phyloP scores from a whole-genome alignment of 495 filamentous ascomycete species.

The Penicillium turbatum region DNA sequence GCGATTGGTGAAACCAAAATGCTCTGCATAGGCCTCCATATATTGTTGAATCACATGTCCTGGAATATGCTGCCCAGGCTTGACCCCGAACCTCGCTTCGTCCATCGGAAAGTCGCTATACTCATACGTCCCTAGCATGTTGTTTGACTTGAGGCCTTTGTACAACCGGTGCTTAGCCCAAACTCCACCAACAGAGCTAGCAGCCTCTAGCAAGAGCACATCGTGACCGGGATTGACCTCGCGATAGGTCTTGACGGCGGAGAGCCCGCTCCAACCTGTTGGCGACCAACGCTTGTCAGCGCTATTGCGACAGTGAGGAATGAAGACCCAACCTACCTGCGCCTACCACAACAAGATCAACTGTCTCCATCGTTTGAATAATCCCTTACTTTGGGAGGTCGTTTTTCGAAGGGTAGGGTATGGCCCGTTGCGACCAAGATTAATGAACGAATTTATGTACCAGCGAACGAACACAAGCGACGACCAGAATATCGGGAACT shows the following conservation, averaged over 20 bases:
- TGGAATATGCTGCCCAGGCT: constrained; percentile 62
- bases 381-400: background rate
- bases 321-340: constrained; percentile 33
- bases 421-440: background rate
- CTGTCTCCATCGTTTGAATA: constrained; percentile 16
- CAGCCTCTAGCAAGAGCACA: constrained; percentile 52
- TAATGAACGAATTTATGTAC: constrained; percentile 6
- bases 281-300: background rate
- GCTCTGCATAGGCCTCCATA: constrained; percentile 56
- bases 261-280: constrained; percentile 57
- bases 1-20: constrained; percentile 50
- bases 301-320: background rate
- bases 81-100: constrained; percentile 52
- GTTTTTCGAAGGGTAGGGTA: background rate
- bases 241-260: constrained; percentile 55
- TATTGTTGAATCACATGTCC: constrained; percentile 64
- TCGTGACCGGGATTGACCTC: constrained; percentile 48
- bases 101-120: constrained; percentile 73
- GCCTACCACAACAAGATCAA: constrained; percentile 42
- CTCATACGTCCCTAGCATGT: constrained; percentile 61
- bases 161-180: constrained; percentile 66
- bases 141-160: constrained; percentile 62
- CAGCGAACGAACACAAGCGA: constrained; percentile 1
- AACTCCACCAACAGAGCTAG: constrained; percentile 59
- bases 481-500: background rate